These are phyloP conservation scores for Petunia secreta DNA, from an alignment of 257 asterid genomes.

Conservation along the genomic window DNA sequence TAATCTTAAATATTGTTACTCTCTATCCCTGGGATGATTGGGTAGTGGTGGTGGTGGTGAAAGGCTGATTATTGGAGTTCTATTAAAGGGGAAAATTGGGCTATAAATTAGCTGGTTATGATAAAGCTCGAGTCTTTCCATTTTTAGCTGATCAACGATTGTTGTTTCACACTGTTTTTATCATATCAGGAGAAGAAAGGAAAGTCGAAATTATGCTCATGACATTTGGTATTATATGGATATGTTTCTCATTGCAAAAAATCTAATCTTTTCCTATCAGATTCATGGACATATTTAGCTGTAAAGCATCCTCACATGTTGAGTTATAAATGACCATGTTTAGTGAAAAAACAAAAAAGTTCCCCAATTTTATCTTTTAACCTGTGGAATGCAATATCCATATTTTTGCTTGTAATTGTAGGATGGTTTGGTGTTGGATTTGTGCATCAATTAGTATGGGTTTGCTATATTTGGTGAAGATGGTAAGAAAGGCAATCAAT, in stretches of 20 bases:
- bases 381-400: neutral
- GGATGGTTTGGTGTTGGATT: neutral
- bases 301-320: neutral
- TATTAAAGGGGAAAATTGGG: conserved; percentile 22
- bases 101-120: conserved; percentile 23
- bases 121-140: conserved; percentile 18
- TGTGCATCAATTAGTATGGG: neutral
- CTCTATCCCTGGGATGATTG: conserved; percentile 14
- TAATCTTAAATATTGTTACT: conserved; percentile 25
- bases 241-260: conserved; percentile 7
- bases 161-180: neutral
- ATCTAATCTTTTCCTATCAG: neutral
- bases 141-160: conserved; percentile 12
- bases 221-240: conserved; percentile 1
- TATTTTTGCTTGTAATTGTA: neutral
- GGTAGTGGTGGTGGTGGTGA: conserved; percentile 15
- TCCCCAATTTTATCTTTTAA: neutral
- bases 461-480: conserved; percentile 14
- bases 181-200: conserved; percentile 13
- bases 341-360: neutral
- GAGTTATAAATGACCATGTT: neutral
- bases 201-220: conserved; percentile 14
- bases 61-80: conserved; percentile 13
- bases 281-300: conserved; percentile 19
- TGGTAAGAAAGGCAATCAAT: neutral